Base-by-base conservation (phyloP, 2,329 filamentous ascomycete species). In the Cladorrhinum sp. region DNA sequence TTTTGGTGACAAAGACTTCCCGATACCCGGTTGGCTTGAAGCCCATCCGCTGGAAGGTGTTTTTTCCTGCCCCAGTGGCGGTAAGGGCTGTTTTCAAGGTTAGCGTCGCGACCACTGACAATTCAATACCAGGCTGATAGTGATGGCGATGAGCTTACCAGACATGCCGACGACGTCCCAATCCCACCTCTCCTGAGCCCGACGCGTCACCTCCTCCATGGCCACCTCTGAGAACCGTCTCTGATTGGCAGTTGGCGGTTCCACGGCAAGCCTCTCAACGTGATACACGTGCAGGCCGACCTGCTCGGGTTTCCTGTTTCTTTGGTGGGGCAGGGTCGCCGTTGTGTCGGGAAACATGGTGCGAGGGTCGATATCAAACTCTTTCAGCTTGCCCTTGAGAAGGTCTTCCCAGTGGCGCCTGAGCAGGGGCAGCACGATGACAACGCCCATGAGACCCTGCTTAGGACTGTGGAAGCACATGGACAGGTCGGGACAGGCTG, bases 221-320 rank as follows among this genome's bases (percentile, higher is more conserved):
- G 67, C 69, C 33, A 61, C 54, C 52, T 66, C 65, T 1, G 67
- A 64, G 55, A 73, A 73, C 12, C 67, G 51, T 39, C 42, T 65
- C 24, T 63, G 23, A 14, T 14, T 39, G 20, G 54, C 2, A 2
- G 54, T 57, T 8, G 54, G 54, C n/a, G 16, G 42, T 6, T 20
- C 28, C 7, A 30, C 60, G 62, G 6, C 54, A 33, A 71, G 71
- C 14, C 68, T 65, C 62, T 75, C 73, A 60, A 75, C 66, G 57
- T 75, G 73, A 63, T 74, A 75, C 4, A 75, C 66, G 64, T 75
- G 73, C 53, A 75, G 55, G 3, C 73, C 73, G 7, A 74, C 67
- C 30, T 64, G 66, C 1, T 42, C 54, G 4, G 20, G 7, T 8
- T 5, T 55, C 50, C 53, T 23, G 33, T 55, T 46, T 18, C 53